Evolutionary conservation across 257 asterid genomes (phyloP).

Genomic region (Knoxia roxburghii): DNA sequence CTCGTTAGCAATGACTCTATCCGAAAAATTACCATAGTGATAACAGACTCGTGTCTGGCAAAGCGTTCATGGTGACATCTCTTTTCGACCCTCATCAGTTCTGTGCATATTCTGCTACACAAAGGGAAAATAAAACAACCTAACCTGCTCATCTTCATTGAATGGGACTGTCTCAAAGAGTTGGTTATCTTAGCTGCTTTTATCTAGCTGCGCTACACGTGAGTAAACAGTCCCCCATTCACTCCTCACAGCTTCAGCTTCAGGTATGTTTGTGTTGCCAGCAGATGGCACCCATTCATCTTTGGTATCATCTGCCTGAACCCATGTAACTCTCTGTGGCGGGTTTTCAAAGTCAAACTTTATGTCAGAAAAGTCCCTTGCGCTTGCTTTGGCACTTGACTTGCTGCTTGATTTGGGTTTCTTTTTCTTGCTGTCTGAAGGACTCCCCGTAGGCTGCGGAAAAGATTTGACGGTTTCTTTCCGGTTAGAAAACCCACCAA

Average conservation of each 20-base stretch:
- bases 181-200: background rate
- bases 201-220: conserved; percentile 19
- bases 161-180: background rate
- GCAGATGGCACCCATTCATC: conserved; percentile 22
- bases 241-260: background rate
- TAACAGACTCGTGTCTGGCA: no score
- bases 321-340: conserved; percentile 26
- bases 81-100: no score
- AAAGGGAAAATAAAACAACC: background rate
- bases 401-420: no score
- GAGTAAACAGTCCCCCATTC: conserved; percentile 25
- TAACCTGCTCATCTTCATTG: background rate
- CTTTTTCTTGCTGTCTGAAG: conserved; percentile 23
- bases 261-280: conserved; percentile 15
- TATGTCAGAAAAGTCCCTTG: conserved; percentile 14
- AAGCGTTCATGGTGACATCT: no score
- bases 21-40: no score
- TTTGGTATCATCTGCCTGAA: conserved; percentile 11
- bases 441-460: conserved; percentile 24
- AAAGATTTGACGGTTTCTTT: background rate
- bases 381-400: conserved; percentile 7
- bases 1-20: no score
- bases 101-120: background rate
- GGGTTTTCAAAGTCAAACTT: conserved; percentile 31
- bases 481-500: background rate